phyloP scores from a whole-genome alignment of 768 basidiomycete species.

The Russula brevipes region DNA sequence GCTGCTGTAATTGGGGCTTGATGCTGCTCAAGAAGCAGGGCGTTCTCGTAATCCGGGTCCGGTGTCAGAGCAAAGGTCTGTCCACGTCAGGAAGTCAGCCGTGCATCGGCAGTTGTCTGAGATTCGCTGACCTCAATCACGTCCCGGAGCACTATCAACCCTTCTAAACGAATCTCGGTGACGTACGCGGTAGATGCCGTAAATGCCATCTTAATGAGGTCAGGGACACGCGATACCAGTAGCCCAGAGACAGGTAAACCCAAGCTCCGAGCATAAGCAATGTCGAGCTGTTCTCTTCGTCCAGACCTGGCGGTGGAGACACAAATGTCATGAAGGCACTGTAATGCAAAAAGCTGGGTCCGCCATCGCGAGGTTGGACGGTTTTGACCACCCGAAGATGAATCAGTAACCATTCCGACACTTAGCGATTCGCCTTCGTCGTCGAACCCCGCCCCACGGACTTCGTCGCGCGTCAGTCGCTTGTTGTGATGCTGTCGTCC shows the following conservation, averaged over 20 bases:
- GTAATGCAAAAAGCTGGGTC: slow-evolving; percentile 90
- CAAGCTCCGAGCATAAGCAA: slow-evolving; percentile 56
- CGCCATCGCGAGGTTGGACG: slow-evolving; percentile 82
- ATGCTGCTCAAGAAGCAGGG: slow-evolving; percentile 89
- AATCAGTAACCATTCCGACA: slow-evolving; percentile 45
- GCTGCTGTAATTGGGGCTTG: slow-evolving; percentile 98
- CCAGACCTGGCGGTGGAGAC: slow-evolving; percentile 66
- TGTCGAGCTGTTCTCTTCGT: slow-evolving; percentile 78
- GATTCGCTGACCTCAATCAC: slow-evolving; percentile 73
- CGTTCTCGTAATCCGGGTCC: slow-evolving; percentile 90
- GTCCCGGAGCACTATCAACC: slow-evolving; percentile 81
- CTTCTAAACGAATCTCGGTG: slow-evolving; percentile 89
- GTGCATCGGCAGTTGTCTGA: background rate
- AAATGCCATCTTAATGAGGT: slow-evolving; percentile 97
- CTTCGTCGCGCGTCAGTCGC: slow-evolving; percentile 56
- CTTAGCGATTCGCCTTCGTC: slow-evolving; percentile 94
- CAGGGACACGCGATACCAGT: slow-evolving; percentile 79
- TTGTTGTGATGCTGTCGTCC: slow-evolving; percentile 81
- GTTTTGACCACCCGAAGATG: slow-evolving; percentile 35
- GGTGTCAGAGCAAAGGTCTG: slow-evolving; percentile 83
- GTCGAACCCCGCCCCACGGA: slow-evolving; percentile 55
- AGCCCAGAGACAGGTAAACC: slow-evolving; percentile 57
- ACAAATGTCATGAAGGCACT: slow-evolving; percentile 89
- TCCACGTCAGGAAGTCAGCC: slow-evolving; percentile 6
- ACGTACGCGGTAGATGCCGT: slow-evolving; percentile 96